Percentiles rank a stretch among this genome's conserved stretches.
These are phyloP conservation scores for Coemansia sp. DNA, from an alignment of 192 early-diverging fungal species.

Conservation along the genomic window DNA sequence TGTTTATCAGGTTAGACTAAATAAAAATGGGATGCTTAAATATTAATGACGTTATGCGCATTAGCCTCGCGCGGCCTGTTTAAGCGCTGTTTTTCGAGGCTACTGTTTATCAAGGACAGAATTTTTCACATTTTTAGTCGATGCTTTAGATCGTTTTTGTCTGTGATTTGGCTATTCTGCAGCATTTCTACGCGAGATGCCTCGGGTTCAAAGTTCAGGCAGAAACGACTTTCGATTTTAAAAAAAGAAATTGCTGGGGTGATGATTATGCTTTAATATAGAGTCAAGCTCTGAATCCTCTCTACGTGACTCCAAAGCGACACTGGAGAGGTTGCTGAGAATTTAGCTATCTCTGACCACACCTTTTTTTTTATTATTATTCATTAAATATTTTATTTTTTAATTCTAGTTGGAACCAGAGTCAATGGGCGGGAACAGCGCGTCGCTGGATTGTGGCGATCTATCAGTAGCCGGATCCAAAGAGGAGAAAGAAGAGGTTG, in stretches of 20 bases:
- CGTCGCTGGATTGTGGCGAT: constrained; percentile 17
- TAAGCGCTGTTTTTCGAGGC: too few relatives aligned
- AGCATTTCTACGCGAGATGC: background rate
- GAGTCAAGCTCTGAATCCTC: constrained; percentile 45
- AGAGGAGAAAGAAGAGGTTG: background rate
- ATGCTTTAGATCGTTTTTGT: background rate
- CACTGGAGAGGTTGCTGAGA: constrained; percentile 14
- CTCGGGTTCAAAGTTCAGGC: background rate
- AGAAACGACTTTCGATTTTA: background rate
- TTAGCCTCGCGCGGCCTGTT: too few relatives aligned
- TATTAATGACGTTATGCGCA: too few relatives aligned
- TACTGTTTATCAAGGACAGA: too few relatives aligned
- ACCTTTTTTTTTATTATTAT: constrained; percentile 7
- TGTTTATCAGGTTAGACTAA: background rate
- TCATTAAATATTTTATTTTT: background rate
- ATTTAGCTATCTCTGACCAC: constrained; percentile 29
- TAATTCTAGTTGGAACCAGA: constrained; percentile 7
- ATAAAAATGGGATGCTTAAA: background rate
- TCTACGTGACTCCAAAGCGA: background rate
- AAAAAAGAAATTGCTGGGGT: constrained; percentile 6
- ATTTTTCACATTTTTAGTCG: background rate
- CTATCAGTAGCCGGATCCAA: background rate
- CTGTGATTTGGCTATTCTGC: background rate
- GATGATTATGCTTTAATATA: constrained; percentile 31
- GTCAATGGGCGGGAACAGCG: constrained; percentile 43